These are phyloP conservation scores for Trametes gibbosa DNA, from an alignment of 768 basidiomycete species.

Conservation along the genomic window DNA sequence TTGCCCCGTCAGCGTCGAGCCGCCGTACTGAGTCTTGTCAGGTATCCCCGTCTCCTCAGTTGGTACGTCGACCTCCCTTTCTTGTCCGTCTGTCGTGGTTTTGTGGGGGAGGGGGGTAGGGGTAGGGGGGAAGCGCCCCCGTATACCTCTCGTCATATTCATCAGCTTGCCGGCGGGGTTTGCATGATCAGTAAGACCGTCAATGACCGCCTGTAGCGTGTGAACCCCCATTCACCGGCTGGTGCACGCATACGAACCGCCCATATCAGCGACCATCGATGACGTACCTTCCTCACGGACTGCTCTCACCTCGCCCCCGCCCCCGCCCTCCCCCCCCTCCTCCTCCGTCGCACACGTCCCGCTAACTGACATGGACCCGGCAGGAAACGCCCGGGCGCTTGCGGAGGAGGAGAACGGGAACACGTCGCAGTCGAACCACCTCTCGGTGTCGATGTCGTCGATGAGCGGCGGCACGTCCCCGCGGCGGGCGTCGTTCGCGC, in stretches of 20 bases:
- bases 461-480: constrained; percentile 44
- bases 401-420: constrained; percentile 68
- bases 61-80: constrained; percentile 45
- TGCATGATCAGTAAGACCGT: no score
- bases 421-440: constrained; percentile 24
- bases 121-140: no score
- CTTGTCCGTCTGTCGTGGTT: background rate
- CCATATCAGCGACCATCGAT: no score
- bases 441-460: constrained; percentile 32
- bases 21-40: constrained; percentile 2
- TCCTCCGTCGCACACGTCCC: background rate
- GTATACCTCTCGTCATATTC: no score
- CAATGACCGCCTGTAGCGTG: constrained; percentile 8
- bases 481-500: constrained; percentile 60
- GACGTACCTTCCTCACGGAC: no score
- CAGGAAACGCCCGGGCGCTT: constrained; percentile 82
- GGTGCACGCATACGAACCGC: no score
- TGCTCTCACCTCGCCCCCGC: no score
- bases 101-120: no score
- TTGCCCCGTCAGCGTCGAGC: constrained; percentile 18
- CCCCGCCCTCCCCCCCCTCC: constrained; percentile 7
- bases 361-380: constrained; percentile 6
- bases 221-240: no score
- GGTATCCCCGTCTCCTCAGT: constrained; percentile 56
- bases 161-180: no score